These are phyloP conservation scores for Amaranthus cruentus DNA, from an alignment of 148 eudicot species.

Conservation along the genomic window DNA sequence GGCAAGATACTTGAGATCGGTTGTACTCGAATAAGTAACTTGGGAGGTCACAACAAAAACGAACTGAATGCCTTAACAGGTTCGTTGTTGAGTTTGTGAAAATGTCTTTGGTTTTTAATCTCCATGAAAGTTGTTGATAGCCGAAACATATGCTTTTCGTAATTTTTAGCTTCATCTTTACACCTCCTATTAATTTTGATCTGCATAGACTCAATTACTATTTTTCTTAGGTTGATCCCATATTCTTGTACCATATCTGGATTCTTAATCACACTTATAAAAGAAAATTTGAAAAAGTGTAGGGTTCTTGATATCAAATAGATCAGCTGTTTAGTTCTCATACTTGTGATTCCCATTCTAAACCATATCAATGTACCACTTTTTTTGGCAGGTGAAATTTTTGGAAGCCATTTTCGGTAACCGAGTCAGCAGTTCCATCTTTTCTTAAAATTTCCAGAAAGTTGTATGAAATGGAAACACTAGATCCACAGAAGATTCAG, in stretches of 20 bases:
- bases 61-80: conserved; percentile 60
- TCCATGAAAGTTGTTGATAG: conserved; percentile 71
- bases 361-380: neutral
- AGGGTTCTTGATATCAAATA: conserved; percentile 4
- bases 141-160: conserved; percentile 78
- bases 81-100: conserved; percentile 56
- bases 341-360: too few species aligned
- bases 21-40: conserved; percentile 80
- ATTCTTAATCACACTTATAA: neutral
- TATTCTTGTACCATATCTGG: neutral
- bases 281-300: neutral
- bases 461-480: too few species aligned
- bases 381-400: neutral
- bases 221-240: conserved; percentile 16
- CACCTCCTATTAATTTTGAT: conserved; percentile 5
- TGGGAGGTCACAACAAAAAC: conserved; percentile 71
- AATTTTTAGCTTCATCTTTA: conserved; percentile 19
- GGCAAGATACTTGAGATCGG: conserved; percentile 84
- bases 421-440: neutral
- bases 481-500: conserved; percentile 6
- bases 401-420: neutral
- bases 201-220: conserved; percentile 9
- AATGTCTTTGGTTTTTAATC: conserved; percentile 74
- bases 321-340: neutral
- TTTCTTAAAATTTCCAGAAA: neutral